Base-by-base conservation (phyloP, 2,329 filamentous ascomycete species). In the Penicillium sp. region DNA sequence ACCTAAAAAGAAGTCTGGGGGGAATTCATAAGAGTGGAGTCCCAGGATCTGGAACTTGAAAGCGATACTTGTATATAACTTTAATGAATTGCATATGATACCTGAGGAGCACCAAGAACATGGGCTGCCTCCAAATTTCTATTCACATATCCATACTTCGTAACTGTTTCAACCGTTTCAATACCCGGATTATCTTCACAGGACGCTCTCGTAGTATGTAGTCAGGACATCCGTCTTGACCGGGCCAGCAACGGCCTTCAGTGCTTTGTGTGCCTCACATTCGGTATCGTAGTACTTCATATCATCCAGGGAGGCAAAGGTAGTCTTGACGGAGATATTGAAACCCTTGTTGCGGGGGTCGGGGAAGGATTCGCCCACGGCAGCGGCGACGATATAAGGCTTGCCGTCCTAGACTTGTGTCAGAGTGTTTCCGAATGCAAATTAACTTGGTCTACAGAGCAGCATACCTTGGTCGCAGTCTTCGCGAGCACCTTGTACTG, bases 281-380 rank as follows among this genome's bases (percentile, higher is more conserved):
- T 80, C 77, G 9, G 77, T 76, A 68, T 90, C 87, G 69, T 89
- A 91, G 74, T 83, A 91, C 62, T 83, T 78, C 83, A 90, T 85
- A 69, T 90, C 88, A 11, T 86, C 86, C 51, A 85, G 65, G 55
- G 75, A 86, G 42, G 81, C 80, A 67, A 91, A 91, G 43, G 83
- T 81, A 36, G 82, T 85, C 69, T 85, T 82, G 45, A 82, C 83
- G 14, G 84, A 79, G 49, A 90, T 65, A 7, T 85, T 90, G 76
- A 81, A 90, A 39, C 87, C 88, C 70, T 87, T 82, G 61, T 79
- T 80, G 26, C 87, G 83, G 16, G 81, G 75, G 63, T 89, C 85
- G 8, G 81, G 77, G 58, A 83, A 74, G 8, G 82, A 79, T 19
- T 75, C 71, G 28, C 82, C 82, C 13, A 82, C 85, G n/a, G 72